Conservation (phyloP, 2,329 filamentous ascomycete species). For the Elsinoe perseae region DNA sequence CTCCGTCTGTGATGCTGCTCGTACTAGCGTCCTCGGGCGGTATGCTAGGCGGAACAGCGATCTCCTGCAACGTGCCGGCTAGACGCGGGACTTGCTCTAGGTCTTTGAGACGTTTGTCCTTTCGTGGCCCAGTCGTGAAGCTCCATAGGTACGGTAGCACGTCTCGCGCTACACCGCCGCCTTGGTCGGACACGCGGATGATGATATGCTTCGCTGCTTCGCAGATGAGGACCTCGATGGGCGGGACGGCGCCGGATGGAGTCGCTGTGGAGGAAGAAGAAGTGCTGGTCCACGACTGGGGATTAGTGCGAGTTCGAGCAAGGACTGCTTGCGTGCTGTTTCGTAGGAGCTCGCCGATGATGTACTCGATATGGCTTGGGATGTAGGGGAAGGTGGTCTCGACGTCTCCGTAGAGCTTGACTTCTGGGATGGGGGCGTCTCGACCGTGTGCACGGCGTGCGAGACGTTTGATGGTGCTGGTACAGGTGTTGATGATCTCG, state of each 20-base stretch:
- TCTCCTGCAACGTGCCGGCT: constrained; percentile 86
- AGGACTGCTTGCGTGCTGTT: constrained; percentile 92
- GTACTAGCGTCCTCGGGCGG: background rate
- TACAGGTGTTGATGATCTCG: constrained; percentile 80
- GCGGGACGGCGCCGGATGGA: constrained; percentile 64
- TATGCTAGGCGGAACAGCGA: constrained; percentile 40
- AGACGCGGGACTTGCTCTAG: constrained; percentile 80
- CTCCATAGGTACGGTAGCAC: constrained; percentile 90
- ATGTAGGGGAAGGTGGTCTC: constrained; percentile 94
- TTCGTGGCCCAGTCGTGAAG: constrained; percentile 85
- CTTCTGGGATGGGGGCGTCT: constrained; percentile 64
- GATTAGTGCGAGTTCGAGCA: constrained; percentile 43
- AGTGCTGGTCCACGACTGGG: constrained; percentile 20
- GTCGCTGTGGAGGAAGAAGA: background rate
- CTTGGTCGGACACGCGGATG: constrained; percentile 89
- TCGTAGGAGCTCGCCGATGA: constrained; percentile 85
- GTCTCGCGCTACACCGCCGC: constrained; percentile 80
- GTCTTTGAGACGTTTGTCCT: constrained; percentile 70
- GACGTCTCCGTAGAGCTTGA: constrained; percentile 75
- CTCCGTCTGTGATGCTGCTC: background rate
- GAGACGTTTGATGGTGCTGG: constrained; percentile 64
- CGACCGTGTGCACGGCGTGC: constrained; percentile 67
- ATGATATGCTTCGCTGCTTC: constrained; percentile 93
- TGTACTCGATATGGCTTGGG: constrained; percentile 78
- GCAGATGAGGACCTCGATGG: constrained; percentile 90